phyloP scores from a whole-genome alignment of 768 basidiomycete genomes.

The Termitomyces sp. region DNA sequence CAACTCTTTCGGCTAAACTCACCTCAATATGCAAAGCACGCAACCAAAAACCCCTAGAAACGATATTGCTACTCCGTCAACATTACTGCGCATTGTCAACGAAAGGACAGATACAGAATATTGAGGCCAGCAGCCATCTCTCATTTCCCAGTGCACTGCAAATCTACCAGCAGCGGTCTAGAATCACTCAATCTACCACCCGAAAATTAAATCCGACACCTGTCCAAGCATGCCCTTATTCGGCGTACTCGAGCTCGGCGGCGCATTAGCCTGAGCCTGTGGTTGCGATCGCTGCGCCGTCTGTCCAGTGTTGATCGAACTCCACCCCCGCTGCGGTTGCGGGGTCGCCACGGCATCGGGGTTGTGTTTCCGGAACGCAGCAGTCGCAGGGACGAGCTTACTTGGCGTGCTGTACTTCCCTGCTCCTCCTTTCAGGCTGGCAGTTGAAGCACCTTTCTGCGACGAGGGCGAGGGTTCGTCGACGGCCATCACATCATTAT shows the following conservation, averaged over 20 bases:
- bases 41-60: neutral
- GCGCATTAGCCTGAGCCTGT: constrained; percentile 10
- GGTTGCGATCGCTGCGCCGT: constrained; percentile 14
- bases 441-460: constrained; percentile 10
- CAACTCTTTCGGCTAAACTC: neutral
- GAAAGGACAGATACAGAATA: neutral
- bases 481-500: constrained; percentile 43
- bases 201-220: constrained; percentile 79
- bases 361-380: constrained; percentile 62
- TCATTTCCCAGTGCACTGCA: neutral
- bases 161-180: neutral
- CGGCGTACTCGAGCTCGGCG: constrained; percentile 28
- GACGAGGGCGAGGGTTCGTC: constrained; percentile 36
- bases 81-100: neutral
- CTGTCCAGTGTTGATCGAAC: constrained; percentile 13
- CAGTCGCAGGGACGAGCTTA: constrained; percentile 66
- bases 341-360: constrained; percentile 24
- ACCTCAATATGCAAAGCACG: neutral
- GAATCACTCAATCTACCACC: constrained; percentile 51
- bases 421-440: constrained; percentile 20
- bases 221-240: constrained; percentile 68
- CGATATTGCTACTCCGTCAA: neutral
- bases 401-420: constrained; percentile 68
- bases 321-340: constrained; percentile 25
- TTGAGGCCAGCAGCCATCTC: neutral